Evolutionary conservation across 805 yeast species (phyloP).

Genomic region (Ogataea minuta): DNA sequence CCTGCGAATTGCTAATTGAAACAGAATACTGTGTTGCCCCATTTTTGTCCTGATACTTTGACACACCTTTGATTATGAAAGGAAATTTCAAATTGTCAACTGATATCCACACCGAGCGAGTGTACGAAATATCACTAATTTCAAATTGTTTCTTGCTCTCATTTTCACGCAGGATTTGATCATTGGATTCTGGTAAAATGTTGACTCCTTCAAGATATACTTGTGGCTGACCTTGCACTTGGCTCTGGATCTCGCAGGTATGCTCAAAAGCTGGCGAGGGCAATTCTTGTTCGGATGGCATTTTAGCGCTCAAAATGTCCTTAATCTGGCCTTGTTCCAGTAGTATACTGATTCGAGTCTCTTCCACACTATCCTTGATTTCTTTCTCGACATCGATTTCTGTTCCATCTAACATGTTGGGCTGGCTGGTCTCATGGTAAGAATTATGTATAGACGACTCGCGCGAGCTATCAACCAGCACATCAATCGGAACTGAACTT

Average conservation of each 20-base stretch:
- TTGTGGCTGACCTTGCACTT: neutral
- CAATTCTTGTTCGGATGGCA: constrained; percentile 1
- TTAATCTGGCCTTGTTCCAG: constrained; percentile 2
- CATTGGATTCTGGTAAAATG: constrained; percentile 1
- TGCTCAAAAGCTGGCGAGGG: constrained; percentile 15
- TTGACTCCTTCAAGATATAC: neutral
- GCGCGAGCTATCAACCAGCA: constrained; percentile 29
- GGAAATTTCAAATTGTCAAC: constrained; percentile 13
- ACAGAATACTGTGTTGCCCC: constrained; percentile 2
- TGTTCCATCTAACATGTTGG: constrained; percentile 18
- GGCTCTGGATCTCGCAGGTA: constrained; percentile 9
- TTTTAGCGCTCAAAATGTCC: neutral
- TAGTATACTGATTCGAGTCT: constrained; percentile 1
- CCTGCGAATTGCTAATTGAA: constrained; percentile 9
- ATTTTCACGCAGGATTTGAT: constrained; percentile 7
- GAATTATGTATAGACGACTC: constrained; percentile 14
- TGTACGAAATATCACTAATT: constrained; percentile 7
- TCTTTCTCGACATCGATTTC: neutral
- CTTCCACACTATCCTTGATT: constrained; percentile 9
- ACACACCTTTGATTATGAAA: constrained; percentile 8
- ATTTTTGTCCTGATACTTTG: constrained; percentile 1
- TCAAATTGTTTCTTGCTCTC: constrained; percentile 3
- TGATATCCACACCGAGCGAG: constrained; percentile 18
- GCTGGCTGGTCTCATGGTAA: constrained; percentile 37
- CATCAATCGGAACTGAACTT: neutral